Conservation (phyloP, 1,284 basidiomycete species). For the Leccinum huronense region DNA sequence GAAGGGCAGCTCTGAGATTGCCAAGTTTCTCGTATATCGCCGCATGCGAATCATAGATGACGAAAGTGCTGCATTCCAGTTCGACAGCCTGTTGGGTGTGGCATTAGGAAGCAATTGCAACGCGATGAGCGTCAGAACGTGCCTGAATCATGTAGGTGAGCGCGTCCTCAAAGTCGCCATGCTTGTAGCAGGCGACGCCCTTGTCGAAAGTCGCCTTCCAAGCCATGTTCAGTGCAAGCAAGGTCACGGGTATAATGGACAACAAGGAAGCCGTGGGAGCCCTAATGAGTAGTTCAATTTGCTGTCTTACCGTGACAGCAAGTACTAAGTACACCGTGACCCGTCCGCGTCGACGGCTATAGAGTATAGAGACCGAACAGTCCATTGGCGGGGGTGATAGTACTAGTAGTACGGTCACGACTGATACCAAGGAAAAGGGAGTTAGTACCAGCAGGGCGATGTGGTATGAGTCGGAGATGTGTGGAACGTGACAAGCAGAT, state of each 20-base stretch:
- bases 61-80: constrained; percentile 42
- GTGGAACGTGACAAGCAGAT: too few species aligned
- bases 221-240: constrained; percentile 21
- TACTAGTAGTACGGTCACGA: too few species aligned
- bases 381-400: too few species aligned
- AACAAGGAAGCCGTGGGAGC: constrained; percentile 10
- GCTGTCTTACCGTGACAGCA: neutral
- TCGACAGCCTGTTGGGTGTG: constrained; percentile 46
- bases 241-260: neutral
- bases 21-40: constrained; percentile 61
- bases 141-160: constrained; percentile 45
- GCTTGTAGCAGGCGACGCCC: constrained; percentile 44
- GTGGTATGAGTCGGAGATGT: too few species aligned
- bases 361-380: too few species aligned
- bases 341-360: too few species aligned
- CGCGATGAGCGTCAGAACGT: constrained; percentile 4
- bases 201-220: constrained; percentile 45
- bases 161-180: constrained; percentile 41
- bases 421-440: too few species aligned
- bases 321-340: too few species aligned
- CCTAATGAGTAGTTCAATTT: neutral
- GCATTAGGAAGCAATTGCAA: neutral
- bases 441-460: too few species aligned
- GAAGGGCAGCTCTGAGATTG: constrained; percentile 57
- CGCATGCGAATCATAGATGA: constrained; percentile 68